Conservation (phyloP, 2,329 filamentous ascomycete species). For the Erysiphe neolycopersici region DNA sequence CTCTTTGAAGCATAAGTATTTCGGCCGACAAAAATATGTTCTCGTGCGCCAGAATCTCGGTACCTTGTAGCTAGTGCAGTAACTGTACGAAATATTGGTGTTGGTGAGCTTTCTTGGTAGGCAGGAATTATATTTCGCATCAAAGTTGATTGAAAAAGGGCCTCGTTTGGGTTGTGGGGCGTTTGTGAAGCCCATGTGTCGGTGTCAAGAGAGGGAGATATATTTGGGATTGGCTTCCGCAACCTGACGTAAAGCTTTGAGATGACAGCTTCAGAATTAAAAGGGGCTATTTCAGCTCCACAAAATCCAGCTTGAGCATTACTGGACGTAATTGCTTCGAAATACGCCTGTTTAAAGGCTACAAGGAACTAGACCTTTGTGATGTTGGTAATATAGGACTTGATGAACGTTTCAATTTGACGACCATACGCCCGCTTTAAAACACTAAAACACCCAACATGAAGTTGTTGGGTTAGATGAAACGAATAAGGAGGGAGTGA, state of each 20-base stretch:
- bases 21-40: constrained; percentile 1
- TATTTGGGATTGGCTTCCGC: constrained; percentile 5
- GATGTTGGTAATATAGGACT: neutral
- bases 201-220: constrained; percentile 1
- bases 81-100: constrained; percentile 2
- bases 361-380: neutral
- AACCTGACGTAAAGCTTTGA: constrained; percentile 10
- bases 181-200: constrained; percentile 1
- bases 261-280: constrained; percentile 3
- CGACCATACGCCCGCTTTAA: neutral
- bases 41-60: constrained; percentile 2
- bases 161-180: neutral
- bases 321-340: neutral
- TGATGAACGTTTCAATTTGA: neutral
- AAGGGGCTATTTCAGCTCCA: constrained; percentile 11
- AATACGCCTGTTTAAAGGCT: too few species aligned
- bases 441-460: neutral
- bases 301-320: neutral
- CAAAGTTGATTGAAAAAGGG: neutral
- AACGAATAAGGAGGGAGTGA: neutral
- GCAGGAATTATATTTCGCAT: neutral
- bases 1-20: constrained; percentile 2
- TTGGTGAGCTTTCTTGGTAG: neutral
- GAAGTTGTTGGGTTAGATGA: neutral
- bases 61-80: constrained; percentile 3